Evolutionary conservation across 306 rosid genomes (phyloP).

Genomic region (Glycine soja): DNA sequence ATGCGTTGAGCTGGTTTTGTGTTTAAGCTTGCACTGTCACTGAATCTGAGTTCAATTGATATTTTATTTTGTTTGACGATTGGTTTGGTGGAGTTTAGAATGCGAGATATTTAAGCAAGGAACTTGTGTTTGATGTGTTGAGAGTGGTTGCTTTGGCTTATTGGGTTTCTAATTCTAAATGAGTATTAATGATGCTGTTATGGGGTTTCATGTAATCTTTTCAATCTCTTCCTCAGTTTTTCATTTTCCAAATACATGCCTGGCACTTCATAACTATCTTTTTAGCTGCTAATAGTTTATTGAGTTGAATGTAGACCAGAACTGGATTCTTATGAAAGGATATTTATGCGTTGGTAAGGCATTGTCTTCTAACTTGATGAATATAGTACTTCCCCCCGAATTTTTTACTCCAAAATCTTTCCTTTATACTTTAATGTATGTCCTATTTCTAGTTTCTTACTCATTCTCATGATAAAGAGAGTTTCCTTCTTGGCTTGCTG

Average conservation of each 20-base stretch:
- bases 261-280: not conserved
- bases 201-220: not conserved
- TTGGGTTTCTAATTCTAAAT: not conserved
- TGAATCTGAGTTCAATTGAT: conserved; percentile 36
- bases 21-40: conserved; percentile 33
- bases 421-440: not conserved
- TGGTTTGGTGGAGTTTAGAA: conserved; percentile 20
- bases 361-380: not conserved
- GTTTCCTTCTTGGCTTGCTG: conserved; percentile 21
- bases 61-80: conserved; percentile 22
- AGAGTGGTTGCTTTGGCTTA: conserved; percentile 30
- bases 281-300: not conserved
- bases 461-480: conserved; percentile 7
- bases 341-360: conserved; percentile 7
- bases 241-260: conserved; percentile 1
- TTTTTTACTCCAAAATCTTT: not conserved
- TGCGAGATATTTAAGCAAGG: conserved; percentile 26
- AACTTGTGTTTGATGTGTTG: not conserved
- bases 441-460: conserved; percentile 24
- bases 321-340: conserved; percentile 9
- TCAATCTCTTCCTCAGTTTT: not conserved
- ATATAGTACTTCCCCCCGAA: not conserved
- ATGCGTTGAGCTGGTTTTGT: conserved; percentile 39
- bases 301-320: not conserved
- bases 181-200: not conserved